Conservation (phyloP, 257 asterid species). For the Leptodermis oblonga region DNA sequence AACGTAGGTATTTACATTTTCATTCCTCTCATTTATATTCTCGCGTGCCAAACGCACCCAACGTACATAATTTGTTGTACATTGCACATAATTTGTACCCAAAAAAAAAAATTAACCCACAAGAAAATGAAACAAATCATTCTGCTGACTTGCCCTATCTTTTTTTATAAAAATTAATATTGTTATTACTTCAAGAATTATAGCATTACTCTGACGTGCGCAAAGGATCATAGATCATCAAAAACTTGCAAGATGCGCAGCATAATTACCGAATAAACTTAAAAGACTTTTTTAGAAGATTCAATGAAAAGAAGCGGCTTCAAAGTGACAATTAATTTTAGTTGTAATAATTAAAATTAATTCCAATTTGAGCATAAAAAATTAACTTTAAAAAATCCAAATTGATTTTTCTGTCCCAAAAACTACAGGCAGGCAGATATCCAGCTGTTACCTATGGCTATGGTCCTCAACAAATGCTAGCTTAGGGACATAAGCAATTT, state of each 20-base stretch:
- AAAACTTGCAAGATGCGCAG: background rate
- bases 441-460: constrained; percentile 6
- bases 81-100: too few relatives aligned
- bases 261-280: background rate
- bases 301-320: constrained; percentile 1
- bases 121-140: too few relatives aligned
- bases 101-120: too few relatives aligned
- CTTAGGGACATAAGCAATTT: too few relatives aligned
- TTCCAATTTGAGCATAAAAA: background rate
- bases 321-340: background rate
- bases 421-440: background rate
- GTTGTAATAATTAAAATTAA: too few relatives aligned
- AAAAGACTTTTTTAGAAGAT: background rate
- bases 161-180: too few relatives aligned
- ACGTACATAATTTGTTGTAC: too few relatives aligned
- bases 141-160: too few relatives aligned
- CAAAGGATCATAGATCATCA: background rate
- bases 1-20: too few relatives aligned
- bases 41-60: too few relatives aligned
- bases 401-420: constrained; percentile 2
- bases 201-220: constrained; percentile 8
- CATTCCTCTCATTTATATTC: too few relatives aligned
- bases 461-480: background rate
- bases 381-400: too few relatives aligned
- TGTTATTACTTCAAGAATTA: background rate